Evolutionary conservation across 2,329 filamentous ascomycete genomes (phyloP).

Genomic region (Epichloe festucae): DNA sequence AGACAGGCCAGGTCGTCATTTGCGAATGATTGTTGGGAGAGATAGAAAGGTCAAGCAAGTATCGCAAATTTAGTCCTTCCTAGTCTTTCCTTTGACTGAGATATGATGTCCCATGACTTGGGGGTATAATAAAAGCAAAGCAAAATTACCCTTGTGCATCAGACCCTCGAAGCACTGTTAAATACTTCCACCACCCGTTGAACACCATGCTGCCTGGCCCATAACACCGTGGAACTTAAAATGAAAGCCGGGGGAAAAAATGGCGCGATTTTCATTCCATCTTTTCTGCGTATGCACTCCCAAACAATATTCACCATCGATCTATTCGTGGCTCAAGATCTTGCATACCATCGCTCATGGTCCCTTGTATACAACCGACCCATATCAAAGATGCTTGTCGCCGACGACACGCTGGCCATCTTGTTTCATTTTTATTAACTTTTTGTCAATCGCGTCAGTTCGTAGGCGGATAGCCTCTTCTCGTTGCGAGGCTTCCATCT

Average conservation of each 20-base stretch:
- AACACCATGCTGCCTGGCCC: conserved; percentile 1
- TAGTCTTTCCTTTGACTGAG: neutral
- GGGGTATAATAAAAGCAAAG: conserved; percentile 5
- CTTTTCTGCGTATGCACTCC: neutral
- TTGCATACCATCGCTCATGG: too few species aligned
- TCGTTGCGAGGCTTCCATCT: conserved; percentile 39
- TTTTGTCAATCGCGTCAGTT: conserved; percentile 40
- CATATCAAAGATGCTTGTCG: conserved; percentile 18
- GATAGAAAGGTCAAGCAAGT: conserved; percentile 37
- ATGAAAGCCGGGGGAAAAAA: neutral
- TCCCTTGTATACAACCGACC: neutral
- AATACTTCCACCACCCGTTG: neutral
- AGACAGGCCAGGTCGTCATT: conserved; percentile 37
- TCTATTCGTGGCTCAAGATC: neutral
- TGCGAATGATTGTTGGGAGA: conserved; percentile 48
- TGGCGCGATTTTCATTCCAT: neutral
- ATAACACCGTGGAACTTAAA: neutral
- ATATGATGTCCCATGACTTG: neutral
- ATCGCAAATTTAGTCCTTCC: neutral
- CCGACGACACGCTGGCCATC: conserved; percentile 45
- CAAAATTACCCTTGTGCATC: neutral
- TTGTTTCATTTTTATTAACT: conserved; percentile 40
- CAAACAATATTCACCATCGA: neutral
- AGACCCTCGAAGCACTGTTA: neutral
- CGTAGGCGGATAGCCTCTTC: conserved; percentile 41